phyloP scores from a whole-genome alignment of 2,329 filamentous ascomycete species.

The Penicillium sp. region DNA sequence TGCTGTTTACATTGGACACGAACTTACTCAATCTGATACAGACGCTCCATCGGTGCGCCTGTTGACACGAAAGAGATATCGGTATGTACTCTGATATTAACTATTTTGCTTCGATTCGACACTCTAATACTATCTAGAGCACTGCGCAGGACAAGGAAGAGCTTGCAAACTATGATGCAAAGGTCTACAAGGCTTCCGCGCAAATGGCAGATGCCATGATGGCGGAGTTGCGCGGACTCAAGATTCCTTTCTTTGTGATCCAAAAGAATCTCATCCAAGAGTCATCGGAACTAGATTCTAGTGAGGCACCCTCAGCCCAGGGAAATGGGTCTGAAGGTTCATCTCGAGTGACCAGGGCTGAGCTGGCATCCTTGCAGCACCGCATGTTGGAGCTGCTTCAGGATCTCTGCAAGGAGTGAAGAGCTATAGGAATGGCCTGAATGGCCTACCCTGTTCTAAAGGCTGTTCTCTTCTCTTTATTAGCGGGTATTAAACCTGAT shows the following conservation, averaged over 20 bases:
- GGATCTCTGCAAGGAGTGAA: slow-evolving; percentile 45
- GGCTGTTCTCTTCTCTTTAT: not conserved
- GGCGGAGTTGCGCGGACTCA: slow-evolving; percentile 52
- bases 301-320: not conserved
- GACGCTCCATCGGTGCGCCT: slow-evolving; percentile 45
- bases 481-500: not conserved
- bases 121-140: slow-evolving; percentile 31
- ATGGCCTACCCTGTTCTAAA: not conserved
- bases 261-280: slow-evolving; percentile 41
- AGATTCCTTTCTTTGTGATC: slow-evolving; percentile 58
- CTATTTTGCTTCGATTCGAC: too few species aligned
- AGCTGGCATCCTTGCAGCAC: slow-evolving; percentile 43
- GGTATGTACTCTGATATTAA: slow-evolving; percentile 19
- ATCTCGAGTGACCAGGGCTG: slow-evolving; percentile 35
- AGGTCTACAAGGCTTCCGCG: slow-evolving; percentile 56
- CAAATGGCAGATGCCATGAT: slow-evolving; percentile 58
- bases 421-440: too few species aligned
- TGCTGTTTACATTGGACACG: not conserved
- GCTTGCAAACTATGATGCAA: slow-evolving; percentile 55
- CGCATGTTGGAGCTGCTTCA: slow-evolving; percentile 49
- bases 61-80: slow-evolving; percentile 30
- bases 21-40: slow-evolving; percentile 15
- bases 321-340: not conserved
- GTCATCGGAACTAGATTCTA: not conserved
- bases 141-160: slow-evolving; percentile 50